These are phyloP conservation scores for Mollisia scopiformis DNA, from an alignment of 2,329 filamentous ascomycete species.

Conservation along the genomic window DNA sequence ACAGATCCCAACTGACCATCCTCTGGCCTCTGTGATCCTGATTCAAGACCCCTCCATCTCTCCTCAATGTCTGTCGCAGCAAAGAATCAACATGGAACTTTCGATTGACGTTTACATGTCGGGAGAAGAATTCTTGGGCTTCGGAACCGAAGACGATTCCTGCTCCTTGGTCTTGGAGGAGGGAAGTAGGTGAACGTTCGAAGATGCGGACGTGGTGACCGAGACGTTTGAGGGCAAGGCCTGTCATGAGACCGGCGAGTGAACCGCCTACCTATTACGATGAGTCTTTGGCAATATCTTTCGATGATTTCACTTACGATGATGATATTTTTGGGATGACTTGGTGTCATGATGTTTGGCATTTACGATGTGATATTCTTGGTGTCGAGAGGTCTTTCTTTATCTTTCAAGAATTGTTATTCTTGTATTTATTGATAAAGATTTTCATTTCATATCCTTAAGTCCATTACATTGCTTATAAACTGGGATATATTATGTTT, in stretches of 20 bases:
- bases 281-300: not conserved
- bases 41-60: constrained; percentile 4
- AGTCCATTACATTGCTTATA: too few species aligned
- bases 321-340: constrained; percentile 5
- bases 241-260: constrained; percentile 20
- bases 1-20: constrained; percentile 21
- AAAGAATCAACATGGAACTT: not conserved
- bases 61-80: constrained; percentile 5
- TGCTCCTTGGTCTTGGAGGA: constrained; percentile 2
- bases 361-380: not conserved
- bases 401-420: too few species aligned
- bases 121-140: constrained; percentile 15
- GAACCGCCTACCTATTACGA: constrained; percentile 24
- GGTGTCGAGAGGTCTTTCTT: too few species aligned
- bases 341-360: not conserved
- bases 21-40: constrained; percentile 3
- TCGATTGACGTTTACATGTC: constrained; percentile 8
- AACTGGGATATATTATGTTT: too few species aligned
- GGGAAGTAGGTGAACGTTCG: not conserved
- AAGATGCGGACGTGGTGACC: constrained; percentile 25
- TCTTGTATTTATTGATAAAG: too few species aligned
- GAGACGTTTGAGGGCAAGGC: constrained; percentile 22
- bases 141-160: constrained; percentile 19
- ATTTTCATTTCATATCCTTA: too few species aligned
- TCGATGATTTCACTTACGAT: not conserved